Percentiles rank a stretch among this genome's conserved stretches.
Evolutionary conservation across 106 monocot species (phyloP).

Genomic region (Cymbidium sinense): DNA sequence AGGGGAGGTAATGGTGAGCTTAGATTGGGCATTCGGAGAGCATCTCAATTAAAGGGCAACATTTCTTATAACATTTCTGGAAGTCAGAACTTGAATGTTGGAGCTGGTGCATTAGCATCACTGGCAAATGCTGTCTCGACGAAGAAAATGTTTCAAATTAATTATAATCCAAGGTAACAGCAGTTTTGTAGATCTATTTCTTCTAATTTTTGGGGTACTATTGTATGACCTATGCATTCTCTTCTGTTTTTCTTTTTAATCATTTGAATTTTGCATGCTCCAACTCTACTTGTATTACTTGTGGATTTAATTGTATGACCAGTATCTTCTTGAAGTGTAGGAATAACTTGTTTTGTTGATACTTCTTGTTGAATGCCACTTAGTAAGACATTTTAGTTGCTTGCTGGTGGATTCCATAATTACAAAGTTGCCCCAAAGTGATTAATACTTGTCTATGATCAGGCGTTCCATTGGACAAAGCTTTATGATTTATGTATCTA

Average conservation of each 20-base stretch:
- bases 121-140: slow-evolving; percentile 49
- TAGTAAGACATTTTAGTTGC: not conserved
- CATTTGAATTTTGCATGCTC: not conserved
- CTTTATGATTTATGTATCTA: no score
- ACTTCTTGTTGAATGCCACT: not conserved
- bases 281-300: not conserved
- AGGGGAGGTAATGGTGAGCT: slow-evolving; percentile 85
- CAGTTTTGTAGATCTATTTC: not conserved
- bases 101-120: slow-evolving; percentile 18
- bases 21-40: slow-evolving; percentile 82
- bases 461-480: no score
- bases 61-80: slow-evolving; percentile 19
- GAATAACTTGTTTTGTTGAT: not conserved
- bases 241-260: not conserved
- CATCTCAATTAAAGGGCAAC: slow-evolving; percentile 54
- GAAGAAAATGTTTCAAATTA: slow-evolving; percentile 61
- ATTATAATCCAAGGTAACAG: slow-evolving; percentile 77
- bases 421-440: no score
- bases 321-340: not conserved
- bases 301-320: not conserved
- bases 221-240: no score
- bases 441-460: no score
- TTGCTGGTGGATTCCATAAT: not conserved
- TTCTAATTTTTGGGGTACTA: not conserved
- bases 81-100: slow-evolving; percentile 25